Percentiles rank a stretch among this genome's conserved stretches.
These are phyloP conservation scores for Moelleriella libera DNA, from an alignment of 2,329 filamentous ascomycete genomes.

Conservation along the genomic window DNA sequence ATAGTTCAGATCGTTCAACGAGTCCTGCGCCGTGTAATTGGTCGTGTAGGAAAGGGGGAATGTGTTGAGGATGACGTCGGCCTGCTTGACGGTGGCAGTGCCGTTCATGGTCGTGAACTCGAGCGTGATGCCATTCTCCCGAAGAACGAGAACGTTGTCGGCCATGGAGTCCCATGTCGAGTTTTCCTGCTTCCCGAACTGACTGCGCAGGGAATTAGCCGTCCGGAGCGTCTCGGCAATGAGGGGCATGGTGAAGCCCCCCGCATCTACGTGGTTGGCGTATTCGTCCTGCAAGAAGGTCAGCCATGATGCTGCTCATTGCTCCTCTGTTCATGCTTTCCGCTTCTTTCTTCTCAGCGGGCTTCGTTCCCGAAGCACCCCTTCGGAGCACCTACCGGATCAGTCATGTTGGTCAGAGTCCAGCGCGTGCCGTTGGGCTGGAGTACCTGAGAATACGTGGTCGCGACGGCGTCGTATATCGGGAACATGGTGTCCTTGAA, in stretches of 20 bases:
- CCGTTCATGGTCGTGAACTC: conserved; percentile 56
- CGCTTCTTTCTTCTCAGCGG: too few species aligned
- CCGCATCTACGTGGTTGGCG: conserved; percentile 51
- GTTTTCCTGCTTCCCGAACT: conserved; percentile 39
- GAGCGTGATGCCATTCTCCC: conserved; percentile 33
- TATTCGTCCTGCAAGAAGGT: conserved; percentile 39
- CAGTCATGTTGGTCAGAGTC: conserved; percentile 34
- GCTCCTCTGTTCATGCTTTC: not conserved
- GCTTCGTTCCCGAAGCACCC: not conserved
- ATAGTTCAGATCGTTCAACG: conserved; percentile 10
- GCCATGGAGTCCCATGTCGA: conserved; percentile 20
- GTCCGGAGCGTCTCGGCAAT: conserved; percentile 39
- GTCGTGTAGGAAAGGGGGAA: conserved; percentile 48
- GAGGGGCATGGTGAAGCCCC: conserved; percentile 54
- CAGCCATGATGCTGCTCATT: not conserved
- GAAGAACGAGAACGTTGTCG: conserved; percentile 7
- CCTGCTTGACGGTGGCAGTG: conserved; percentile 51
- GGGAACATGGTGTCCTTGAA: conserved; percentile 32
- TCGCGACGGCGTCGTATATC: conserved; percentile 48
- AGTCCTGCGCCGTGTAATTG: conserved; percentile 8
- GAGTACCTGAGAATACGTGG: conserved; percentile 45
- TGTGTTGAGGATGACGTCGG: conserved; percentile 52
- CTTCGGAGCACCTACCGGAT: conserved; percentile 33
- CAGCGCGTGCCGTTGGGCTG: conserved; percentile 41
- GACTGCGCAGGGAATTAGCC: conserved; percentile 41